Conservation (phyloP, 768 basidiomycete species). For the Psilocybe cyanescens region DNA sequence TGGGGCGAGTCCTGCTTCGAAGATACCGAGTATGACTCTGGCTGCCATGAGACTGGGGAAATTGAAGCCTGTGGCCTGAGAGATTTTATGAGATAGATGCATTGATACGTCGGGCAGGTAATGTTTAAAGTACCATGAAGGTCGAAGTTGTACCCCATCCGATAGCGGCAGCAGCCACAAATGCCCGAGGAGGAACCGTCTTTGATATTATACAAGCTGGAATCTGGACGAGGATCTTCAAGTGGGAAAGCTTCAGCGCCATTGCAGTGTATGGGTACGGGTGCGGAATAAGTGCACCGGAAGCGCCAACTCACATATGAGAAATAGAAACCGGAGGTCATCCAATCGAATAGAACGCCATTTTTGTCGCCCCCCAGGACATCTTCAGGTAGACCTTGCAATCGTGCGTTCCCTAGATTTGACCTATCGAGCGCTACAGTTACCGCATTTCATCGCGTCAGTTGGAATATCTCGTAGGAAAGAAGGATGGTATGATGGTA, state of each 20-base stretch:
- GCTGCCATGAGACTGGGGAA: constrained; percentile 60
- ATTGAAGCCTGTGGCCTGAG: constrained; percentile 62
- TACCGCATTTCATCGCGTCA: not conserved
- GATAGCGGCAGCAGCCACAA: constrained; percentile 67
- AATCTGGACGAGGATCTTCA: constrained; percentile 69
- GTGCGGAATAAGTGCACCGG: not conserved
- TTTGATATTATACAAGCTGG: constrained; percentile 71
- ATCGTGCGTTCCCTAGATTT: constrained; percentile 79
- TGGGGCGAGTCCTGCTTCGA: constrained; percentile 80
- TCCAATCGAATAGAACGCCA: constrained; percentile 76
- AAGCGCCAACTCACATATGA: constrained; percentile 57
- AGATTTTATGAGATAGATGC: not conserved
- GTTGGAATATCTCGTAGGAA: not conserved
- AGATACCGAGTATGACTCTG: constrained; percentile 70
- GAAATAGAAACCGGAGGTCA: constrained; percentile 79
- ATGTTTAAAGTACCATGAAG: constrained; percentile 51
- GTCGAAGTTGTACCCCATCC: constrained; percentile 82
- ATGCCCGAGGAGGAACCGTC: constrained; percentile 67
- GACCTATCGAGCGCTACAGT: constrained; percentile 68
- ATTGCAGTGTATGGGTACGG: not conserved
- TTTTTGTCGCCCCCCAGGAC: constrained; percentile 69
- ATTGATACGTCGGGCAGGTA: not conserved
- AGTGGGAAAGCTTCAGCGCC: not conserved
- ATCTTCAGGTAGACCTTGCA: constrained; percentile 71
- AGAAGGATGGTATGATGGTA: constrained; percentile 13